phyloP scores from a whole-genome alignment of 306 rosid genomes.

The Gleditsia sinensis region DNA sequence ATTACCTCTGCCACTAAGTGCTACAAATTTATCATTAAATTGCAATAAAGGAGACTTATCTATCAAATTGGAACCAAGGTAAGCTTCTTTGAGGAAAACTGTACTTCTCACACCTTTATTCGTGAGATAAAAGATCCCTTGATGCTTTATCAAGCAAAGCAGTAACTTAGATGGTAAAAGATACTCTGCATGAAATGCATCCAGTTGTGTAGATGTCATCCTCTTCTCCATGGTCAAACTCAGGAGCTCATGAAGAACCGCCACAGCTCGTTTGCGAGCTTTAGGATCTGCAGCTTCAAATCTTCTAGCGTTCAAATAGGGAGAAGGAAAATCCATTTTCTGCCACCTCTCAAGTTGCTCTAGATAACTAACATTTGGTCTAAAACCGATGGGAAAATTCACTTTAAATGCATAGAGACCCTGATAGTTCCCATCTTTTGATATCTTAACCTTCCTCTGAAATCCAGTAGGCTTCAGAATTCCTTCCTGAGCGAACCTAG shows the following conservation, averaged over 20 bases:
- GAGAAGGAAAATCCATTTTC: slow-evolving; percentile 86
- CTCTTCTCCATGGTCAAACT: slow-evolving; percentile 82
- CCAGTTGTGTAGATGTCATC: slow-evolving; percentile 79
- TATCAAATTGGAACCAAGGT: slow-evolving; percentile 3
- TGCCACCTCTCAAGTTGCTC: slow-evolving; percentile 75
- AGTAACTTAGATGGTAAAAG: slow-evolving; percentile 66
- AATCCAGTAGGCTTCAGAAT: neutral
- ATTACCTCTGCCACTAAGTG: slow-evolving; percentile 17
- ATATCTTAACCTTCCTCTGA: slow-evolving; percentile 7
- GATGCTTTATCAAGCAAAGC: slow-evolving; percentile 73
- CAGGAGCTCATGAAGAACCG: slow-evolving; percentile 83
- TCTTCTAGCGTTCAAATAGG: slow-evolving; percentile 83
- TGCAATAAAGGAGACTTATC: slow-evolving; percentile 15
- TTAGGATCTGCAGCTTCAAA: slow-evolving; percentile 63
- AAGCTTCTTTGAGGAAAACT: slow-evolving; percentile 17
- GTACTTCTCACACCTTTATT: slow-evolving; percentile 73
- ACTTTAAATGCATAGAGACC: slow-evolving; percentile 14
- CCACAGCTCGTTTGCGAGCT: slow-evolving; percentile 73
- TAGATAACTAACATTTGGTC: slow-evolving; percentile 9
- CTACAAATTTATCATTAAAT: slow-evolving; percentile 16
- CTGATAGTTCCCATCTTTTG: slow-evolving; percentile 2
- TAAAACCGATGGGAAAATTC: slow-evolving; percentile 9
- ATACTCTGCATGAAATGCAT: slow-evolving; percentile 77
- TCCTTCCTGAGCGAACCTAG: slow-evolving; percentile 36
- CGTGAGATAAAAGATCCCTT: slow-evolving; percentile 87